These are phyloP conservation scores for Aspergillus egyptiacus DNA, from an alignment of 495 filamentous ascomycete species.

Conservation along the genomic window DNA sequence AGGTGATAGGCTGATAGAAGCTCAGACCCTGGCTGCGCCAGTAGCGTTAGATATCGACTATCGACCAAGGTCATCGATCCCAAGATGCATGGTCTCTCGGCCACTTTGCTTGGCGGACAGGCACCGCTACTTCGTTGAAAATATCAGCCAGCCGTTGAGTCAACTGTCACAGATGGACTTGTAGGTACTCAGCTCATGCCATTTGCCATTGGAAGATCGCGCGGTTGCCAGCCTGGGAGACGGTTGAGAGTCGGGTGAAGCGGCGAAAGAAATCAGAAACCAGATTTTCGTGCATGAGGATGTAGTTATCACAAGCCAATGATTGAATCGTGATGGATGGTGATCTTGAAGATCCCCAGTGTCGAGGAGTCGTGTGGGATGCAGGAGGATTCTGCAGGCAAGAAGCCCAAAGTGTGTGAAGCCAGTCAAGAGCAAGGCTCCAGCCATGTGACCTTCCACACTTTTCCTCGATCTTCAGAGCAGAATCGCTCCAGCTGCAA, in stretches of 20 bases:
- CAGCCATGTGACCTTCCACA: not conserved
- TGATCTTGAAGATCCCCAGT: not conserved
- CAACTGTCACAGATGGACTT: no score
- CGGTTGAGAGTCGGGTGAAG: not conserved
- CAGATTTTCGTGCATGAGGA: not conserved
- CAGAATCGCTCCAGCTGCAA: no score
- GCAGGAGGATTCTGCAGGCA: not conserved
- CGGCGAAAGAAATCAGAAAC: not conserved
- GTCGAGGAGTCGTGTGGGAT: not conserved
- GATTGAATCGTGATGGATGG: not conserved
- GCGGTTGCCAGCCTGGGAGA: not conserved
- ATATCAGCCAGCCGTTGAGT: constrained; percentile 8
- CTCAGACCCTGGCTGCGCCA: constrained; percentile 1
- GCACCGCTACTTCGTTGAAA: constrained; percentile 1
- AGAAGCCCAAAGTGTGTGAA: no score
- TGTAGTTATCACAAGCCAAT: not conserved
- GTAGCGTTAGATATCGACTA: not conserved
- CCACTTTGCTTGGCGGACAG: constrained; percentile 2
- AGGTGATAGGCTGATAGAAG: not conserved
- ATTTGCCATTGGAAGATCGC: not conserved
- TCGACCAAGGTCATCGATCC: not conserved
- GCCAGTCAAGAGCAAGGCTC: not conserved
- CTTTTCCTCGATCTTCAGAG: not conserved
- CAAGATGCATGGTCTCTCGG: not conserved
- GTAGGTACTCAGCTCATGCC: not conserved